Percentiles rank a stretch among this genome's conserved stretches.
Conservation (phyloP, 1,139 yeast genomes). For the Pichia sp. region DNA sequence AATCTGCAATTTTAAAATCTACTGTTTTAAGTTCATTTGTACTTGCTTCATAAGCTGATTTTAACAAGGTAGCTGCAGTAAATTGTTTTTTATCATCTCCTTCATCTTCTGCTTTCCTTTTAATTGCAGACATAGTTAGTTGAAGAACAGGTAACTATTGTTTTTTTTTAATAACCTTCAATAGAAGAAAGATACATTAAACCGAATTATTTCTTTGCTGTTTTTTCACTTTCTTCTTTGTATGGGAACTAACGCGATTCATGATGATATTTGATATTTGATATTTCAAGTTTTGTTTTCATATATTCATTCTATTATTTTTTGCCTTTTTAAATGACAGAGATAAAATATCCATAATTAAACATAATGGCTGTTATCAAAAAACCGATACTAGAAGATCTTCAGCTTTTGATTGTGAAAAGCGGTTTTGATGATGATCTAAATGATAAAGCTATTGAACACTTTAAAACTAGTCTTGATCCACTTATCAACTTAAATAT, state of each 20-base stretch:
- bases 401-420: conserved; percentile 6
- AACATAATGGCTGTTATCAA: background rate
- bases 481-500: conserved; percentile 1
- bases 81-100: conserved; percentile 18
- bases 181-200: background rate
- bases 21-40: conserved; percentile 38
- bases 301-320: too few species aligned
- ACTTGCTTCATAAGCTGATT: conserved; percentile 48
- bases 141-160: too few species aligned
- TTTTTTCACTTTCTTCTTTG: background rate
- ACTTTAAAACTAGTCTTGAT: conserved; percentile 5
- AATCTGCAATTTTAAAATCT: conserved; percentile 57
- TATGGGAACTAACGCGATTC: too few species aligned
- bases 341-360: background rate
- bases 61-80: conserved; percentile 46
- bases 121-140: conserved; percentile 1
- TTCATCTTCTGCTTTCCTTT: background rate
- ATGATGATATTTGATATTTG: too few species aligned
- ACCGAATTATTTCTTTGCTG: background rate
- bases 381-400: conserved; percentile 4
- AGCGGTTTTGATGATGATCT: background rate
- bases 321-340: too few species aligned
- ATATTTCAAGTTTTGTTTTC: too few species aligned
- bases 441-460: background rate
- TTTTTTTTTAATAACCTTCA: background rate